phyloP scores from a whole-genome alignment of 2,329 filamentous ascomycete species.

The Neofusicoccum parvum region DNA sequence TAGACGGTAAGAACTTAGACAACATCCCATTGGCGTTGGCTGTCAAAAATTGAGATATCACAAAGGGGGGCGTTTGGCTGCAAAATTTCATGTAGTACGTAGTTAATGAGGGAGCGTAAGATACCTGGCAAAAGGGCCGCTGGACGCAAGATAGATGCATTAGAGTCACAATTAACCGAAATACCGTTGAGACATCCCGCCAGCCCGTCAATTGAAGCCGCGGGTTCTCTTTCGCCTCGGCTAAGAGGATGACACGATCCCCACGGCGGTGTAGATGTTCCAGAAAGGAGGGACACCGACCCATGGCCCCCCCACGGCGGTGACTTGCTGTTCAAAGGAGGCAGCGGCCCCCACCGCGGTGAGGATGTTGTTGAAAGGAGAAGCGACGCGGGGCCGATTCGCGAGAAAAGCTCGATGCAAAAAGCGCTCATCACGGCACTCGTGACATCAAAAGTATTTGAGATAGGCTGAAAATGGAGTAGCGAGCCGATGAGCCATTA shows the following conservation, averaged over 20 bases:
- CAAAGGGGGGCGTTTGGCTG: not conserved
- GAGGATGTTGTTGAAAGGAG: not conserved
- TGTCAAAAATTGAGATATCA: conserved; percentile 2
- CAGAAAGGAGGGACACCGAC: too few species aligned
- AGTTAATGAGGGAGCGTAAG: not conserved
- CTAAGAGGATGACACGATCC: not conserved
- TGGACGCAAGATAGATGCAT: too few species aligned
- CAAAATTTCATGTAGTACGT: not conserved
- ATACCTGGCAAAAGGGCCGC: not conserved
- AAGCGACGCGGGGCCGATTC: conserved; percentile 6
- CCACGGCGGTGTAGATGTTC: not conserved
- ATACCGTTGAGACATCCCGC: not conserved
- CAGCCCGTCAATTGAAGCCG: not conserved
- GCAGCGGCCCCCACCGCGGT: conserved; percentile 5
- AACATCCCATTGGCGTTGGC: not conserved
- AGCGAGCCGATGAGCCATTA: conserved; percentile 11
- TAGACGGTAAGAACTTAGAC: not conserved
- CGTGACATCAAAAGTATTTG: conserved; percentile 8
- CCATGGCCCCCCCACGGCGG: too few species aligned
- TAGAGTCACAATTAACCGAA: too few species aligned
- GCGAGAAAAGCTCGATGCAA: conserved; percentile 1
- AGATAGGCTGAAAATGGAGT: not conserved
- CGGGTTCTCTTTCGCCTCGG: not conserved
- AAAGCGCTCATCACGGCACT: conserved; percentile 6
- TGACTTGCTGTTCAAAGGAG: too few species aligned